Evolutionary conservation across 306 rosid genomes (phyloP).

Genomic region (Sphenostylis stenocarpa): DNA sequence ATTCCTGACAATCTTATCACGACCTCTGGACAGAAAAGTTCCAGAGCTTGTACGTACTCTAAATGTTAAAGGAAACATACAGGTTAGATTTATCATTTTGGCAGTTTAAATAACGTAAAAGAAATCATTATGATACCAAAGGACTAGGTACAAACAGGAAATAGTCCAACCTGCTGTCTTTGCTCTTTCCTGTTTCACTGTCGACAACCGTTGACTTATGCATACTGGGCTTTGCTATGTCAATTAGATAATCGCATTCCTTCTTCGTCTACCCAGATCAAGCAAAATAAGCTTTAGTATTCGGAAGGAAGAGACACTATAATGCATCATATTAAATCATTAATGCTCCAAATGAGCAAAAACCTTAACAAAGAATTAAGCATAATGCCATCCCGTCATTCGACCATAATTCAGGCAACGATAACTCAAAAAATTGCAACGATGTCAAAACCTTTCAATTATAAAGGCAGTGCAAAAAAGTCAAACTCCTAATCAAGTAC

Average conservation of each 20-base stretch:
- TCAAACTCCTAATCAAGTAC: conserved; percentile 3
- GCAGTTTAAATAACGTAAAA: neutral
- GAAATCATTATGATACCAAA: conserved; percentile 18
- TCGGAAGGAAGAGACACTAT: conserved; percentile 17
- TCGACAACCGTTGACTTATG: conserved; percentile 89
- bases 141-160: conserved; percentile 12
- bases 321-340: conserved; percentile 15
- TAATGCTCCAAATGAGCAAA: conserved; percentile 15
- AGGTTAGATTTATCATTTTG: neutral
- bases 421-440: conserved; percentile 6
- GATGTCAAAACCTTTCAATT: neutral
- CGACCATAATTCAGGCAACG: conserved; percentile 18
- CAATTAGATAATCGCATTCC: conserved; percentile 83
- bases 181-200: conserved; percentile 90
- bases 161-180: conserved; percentile 82
- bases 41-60: conserved; percentile 98
- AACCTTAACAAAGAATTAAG: neutral
- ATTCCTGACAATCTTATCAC: conserved; percentile 72
- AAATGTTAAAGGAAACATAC: neutral
- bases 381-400: conserved; percentile 4
- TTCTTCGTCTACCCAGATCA: conserved; percentile 68
- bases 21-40: conserved; percentile 91
- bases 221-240: conserved; percentile 81
- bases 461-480: neutral
- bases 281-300: conserved; percentile 37